phyloP scores from a whole-genome alignment of 139 green algal genomes.

The Ettlia oleoabundans region DNA sequence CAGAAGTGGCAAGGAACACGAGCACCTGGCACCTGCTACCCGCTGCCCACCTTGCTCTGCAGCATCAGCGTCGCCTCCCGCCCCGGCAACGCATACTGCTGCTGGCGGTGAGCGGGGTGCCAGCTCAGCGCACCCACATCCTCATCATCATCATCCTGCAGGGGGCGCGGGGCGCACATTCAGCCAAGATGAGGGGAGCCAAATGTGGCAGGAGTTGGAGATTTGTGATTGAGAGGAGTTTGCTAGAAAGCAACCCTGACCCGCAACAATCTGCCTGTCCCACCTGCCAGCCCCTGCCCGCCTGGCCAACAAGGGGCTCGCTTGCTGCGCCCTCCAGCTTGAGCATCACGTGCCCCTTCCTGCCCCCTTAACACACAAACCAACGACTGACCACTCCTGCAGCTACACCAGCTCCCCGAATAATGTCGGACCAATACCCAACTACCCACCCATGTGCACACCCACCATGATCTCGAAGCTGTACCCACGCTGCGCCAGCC shows the following conservation, averaged over 20 bases:
- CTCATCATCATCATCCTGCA: slow-evolving; percentile 35
- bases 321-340: too few species aligned
- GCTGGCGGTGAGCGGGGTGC: slow-evolving; percentile 16
- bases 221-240: not conserved
- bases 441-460: not conserved
- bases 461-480: slow-evolving; percentile 53
- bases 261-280: too few species aligned
- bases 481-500: slow-evolving; percentile 32
- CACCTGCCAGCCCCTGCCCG: too few species aligned
- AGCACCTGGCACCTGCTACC: too few species aligned
- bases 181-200: too few species aligned
- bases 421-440: not conserved
- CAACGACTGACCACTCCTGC: too few species aligned
- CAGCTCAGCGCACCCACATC: slow-evolving; percentile 16
- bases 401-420: not conserved
- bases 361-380: too few species aligned
- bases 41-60: slow-evolving; percentile 26
- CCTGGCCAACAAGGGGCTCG: too few species aligned
- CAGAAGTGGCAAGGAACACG: too few species aligned
- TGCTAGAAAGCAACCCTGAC: too few species aligned
- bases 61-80: slow-evolving; percentile 3
- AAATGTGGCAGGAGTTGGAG: not conserved
- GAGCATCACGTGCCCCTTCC: too few species aligned
- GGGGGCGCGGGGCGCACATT: not conserved
- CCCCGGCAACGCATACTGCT: slow-evolving; percentile 28